Evolutionary conservation across 2,329 filamentous ascomycete genomes (phyloP), one percentile per base, ranked within the genome.

Genomic region (Trichoderma sp.): DNA sequence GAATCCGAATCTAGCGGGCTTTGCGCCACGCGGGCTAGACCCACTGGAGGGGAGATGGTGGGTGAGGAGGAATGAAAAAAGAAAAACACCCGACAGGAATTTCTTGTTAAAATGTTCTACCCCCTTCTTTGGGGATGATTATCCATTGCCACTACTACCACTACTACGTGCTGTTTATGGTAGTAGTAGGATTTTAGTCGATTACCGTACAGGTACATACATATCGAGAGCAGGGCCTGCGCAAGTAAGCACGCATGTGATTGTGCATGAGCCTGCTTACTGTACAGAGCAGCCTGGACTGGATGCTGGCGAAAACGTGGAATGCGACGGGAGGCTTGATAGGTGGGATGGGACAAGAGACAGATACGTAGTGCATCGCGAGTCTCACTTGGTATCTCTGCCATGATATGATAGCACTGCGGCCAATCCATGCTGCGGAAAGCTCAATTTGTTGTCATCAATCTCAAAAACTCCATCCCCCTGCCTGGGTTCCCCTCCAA

Each of bases 21-120:
- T 37, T 25, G 34, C 63, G 63, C 63, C 63, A 65, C 63, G 54
- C 52, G 63, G 63, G 52, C 63, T 27, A 57, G 63, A 22, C 27
- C 52, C 63, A 48, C 42, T 6, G n/a, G 35, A 64, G 27, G 25
- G n/a, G 9, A 56, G 29, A 56, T 56, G 53, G n/a, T n/a, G n/a
- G n/a, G n/a, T n/a, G n/a, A n/a, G n/a, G 19, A 34, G 32, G 48
- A 27, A 48, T 53, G 29, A 19, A 19, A 15, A 37, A 29, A 34
- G 17, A 8, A 53, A 53, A 10, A 19, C n/a, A n/a, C n/a, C n/a
- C n/a, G n/a, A n/a, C 2, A 42, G 10, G 19, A 42, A 4, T 15
- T 35, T 19, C 5, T 32, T 22, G 12, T 15, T 15, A n/a, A n/a
- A n/a, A 10, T 25, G 4, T 56, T 56, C 8, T 22, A 22, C 34